Conservation (phyloP, 805 yeast species). For the Starmerella kuoi region DNA sequence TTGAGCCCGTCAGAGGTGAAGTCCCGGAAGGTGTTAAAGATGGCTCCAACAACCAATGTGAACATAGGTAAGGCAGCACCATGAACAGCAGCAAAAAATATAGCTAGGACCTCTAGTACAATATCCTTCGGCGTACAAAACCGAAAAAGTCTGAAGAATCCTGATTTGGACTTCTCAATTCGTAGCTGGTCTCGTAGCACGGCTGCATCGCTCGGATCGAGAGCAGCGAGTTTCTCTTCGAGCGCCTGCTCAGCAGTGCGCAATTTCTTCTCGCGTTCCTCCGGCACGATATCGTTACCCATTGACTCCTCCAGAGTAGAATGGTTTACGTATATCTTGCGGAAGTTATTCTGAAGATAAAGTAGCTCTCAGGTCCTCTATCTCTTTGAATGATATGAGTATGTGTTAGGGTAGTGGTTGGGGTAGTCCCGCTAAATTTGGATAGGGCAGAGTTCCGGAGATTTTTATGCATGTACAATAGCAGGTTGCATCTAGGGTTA, state of each 20-base stretch:
- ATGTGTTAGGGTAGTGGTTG: too few species aligned
- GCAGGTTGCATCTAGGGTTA: background rate
- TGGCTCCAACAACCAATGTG: background rate
- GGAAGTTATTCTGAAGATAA: too few species aligned
- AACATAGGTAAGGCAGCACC: background rate
- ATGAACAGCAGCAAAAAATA: conserved; percentile 1
- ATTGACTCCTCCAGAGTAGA: too few species aligned
- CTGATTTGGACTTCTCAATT: background rate
- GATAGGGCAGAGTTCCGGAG: too few species aligned
- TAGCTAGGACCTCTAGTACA: background rate
- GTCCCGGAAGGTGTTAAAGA: background rate
- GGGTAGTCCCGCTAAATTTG: too few species aligned
- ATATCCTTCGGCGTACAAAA: background rate
- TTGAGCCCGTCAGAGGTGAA: background rate
- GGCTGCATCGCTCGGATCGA: background rate
- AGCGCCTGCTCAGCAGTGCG: background rate
- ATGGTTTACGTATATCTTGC: too few species aligned
- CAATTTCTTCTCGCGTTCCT: background rate
- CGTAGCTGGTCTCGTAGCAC: background rate
- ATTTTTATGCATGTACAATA: background rate
- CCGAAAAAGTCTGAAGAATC: background rate
- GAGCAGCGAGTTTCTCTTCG: background rate
- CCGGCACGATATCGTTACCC: background rate
- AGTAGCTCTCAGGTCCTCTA: too few species aligned
- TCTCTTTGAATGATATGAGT: too few species aligned